Conservation (phyloP, 805 yeast species). For the Metschnikowia gelsemii region DNA sequence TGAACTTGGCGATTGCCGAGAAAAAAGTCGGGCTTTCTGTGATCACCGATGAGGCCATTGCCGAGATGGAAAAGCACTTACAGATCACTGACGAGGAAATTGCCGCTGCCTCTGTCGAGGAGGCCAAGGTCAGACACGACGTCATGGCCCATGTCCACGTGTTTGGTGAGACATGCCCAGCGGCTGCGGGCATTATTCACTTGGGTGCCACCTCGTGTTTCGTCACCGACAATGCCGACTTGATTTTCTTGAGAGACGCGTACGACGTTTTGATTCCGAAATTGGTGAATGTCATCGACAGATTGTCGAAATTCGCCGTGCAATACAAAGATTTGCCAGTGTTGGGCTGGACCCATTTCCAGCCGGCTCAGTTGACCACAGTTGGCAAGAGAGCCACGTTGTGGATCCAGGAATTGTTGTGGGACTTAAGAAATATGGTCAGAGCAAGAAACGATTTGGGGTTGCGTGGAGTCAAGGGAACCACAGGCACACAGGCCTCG, state of each 20-base stretch:
- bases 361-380: constrained; percentile 98
- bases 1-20: constrained; percentile 93
- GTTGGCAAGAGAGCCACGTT: constrained; percentile 97
- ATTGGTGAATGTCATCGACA: constrained; percentile 91
- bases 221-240: constrained; percentile 97
- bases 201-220: constrained; percentile 97
- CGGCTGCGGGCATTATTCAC: constrained; percentile 97
- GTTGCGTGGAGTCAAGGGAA: constrained; percentile 97
- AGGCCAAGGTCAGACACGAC: constrained; percentile 97
- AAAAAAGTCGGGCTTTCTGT: constrained; percentile 82
- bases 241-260: constrained; percentile 94
- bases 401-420: constrained; percentile 95
- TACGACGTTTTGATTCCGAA: constrained; percentile 91
- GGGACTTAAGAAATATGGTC: constrained; percentile 95
- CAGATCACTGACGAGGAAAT: constrained; percentile 91
- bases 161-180: constrained; percentile 89
- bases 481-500: constrained; percentile 98
- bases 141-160: constrained; percentile 99
- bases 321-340: constrained; percentile 95
- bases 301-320: constrained; percentile 83
- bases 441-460: constrained; percentile 97
- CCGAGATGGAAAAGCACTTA: constrained; percentile 75
- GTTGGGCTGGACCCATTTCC: constrained; percentile 99
- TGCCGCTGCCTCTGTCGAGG: constrained; percentile 84
- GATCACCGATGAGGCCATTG: constrained; percentile 87